phyloP scores from a whole-genome alignment of 805 yeast species.

The Metschnikowia gruessii region DNA sequence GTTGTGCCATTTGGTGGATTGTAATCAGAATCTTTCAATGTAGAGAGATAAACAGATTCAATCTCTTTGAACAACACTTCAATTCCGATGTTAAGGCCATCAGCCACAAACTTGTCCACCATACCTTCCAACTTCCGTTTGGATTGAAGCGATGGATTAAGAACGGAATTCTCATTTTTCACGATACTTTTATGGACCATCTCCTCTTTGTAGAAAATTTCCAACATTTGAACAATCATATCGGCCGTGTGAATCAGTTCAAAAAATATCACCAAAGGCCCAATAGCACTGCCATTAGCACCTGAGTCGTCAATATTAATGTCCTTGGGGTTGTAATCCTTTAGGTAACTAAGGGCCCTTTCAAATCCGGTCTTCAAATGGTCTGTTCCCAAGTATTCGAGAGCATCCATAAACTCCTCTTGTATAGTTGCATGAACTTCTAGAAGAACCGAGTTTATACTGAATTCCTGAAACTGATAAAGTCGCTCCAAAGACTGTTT shows the following conservation, averaged over 20 bases:
- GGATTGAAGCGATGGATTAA: constrained; percentile 70
- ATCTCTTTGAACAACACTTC: constrained; percentile 84
- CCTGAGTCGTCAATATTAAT: constrained; percentile 22
- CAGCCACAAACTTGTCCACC: constrained; percentile 87
- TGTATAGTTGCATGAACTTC: constrained; percentile 44
- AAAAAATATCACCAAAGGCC: constrained; percentile 81
- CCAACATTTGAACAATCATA: constrained; percentile 86
- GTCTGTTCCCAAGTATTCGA: constrained; percentile 60
- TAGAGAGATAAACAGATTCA: constrained; percentile 53
- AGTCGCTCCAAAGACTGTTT: constrained; percentile 61
- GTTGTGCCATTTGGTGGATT: constrained; percentile 40
- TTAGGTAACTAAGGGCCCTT: constrained; percentile 68
- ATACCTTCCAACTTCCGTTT: constrained; percentile 78
- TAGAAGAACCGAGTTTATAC: constrained; percentile 32
- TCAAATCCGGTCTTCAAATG: constrained; percentile 86
- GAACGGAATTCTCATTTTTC: constrained; percentile 70
- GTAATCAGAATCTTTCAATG: constrained; percentile 61
- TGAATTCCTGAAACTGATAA: constrained; percentile 29
- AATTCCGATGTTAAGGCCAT: constrained; percentile 89
- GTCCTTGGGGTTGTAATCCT: constrained; percentile 63
- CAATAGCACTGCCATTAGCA: constrained; percentile 45
- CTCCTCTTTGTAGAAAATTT: constrained; percentile 87
- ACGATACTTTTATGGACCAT: constrained; percentile 56
- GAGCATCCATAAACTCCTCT: constrained; percentile 64
- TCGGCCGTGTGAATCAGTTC: constrained; percentile 93